Percentiles rank a stretch among this genome's conserved stretches.
phyloP scores from a whole-genome alignment of 2,329 filamentous ascomycete genomes.

The Escovopsis weberi region DNA sequence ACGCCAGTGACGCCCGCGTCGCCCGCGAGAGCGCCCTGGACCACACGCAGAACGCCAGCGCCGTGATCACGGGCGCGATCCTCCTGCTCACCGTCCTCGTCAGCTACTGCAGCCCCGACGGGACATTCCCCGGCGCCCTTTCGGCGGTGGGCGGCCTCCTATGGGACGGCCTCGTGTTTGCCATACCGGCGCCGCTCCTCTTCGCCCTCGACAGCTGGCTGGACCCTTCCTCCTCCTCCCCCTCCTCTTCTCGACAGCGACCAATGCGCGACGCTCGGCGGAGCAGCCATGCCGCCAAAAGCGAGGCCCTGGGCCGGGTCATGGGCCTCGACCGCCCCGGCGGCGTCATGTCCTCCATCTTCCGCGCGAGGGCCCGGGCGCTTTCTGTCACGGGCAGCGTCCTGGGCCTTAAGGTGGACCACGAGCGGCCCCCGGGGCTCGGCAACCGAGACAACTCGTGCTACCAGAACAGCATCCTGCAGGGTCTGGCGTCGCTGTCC shows the following conservation, averaged over 20 bases:
- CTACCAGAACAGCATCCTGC: slow-evolving; percentile 93
- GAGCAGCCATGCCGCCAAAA: slow-evolving; percentile 42
- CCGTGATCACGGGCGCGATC: slow-evolving; percentile 20
- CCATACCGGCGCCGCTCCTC: slow-evolving; percentile 42
- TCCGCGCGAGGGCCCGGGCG: slow-evolving; percentile 42
- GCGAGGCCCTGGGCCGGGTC: slow-evolving; percentile 47
- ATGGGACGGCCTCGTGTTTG: slow-evolving; percentile 46
- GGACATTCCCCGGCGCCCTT: slow-evolving; percentile 15
- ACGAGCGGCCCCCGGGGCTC: slow-evolving; percentile 48
- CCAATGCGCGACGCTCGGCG: slow-evolving; percentile 23
- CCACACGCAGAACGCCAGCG: slow-evolving; percentile 20
- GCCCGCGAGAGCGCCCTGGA: slow-evolving; percentile 14
- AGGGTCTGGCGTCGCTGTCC: slow-evolving; percentile 63
- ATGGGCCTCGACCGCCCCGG: slow-evolving; percentile 41
- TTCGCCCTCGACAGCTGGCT: slow-evolving; percentile 42
- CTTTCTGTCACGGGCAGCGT: slow-evolving; percentile 35
- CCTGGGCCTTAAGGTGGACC: slow-evolving; percentile 23
- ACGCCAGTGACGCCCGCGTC: no score
- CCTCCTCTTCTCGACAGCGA: slow-evolving; percentile 1
- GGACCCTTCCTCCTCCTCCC: slow-evolving; percentile 21
- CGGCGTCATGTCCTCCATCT: slow-evolving; percentile 41
- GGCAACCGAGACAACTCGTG: slow-evolving; percentile 93
- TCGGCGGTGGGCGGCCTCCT: slow-evolving; percentile 26
- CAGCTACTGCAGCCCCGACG: slow-evolving; percentile 20
- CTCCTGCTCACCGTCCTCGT: slow-evolving; percentile 19